Conservation (phyloP, 441 rosid species). For the Raphanus hybrid region DNA sequence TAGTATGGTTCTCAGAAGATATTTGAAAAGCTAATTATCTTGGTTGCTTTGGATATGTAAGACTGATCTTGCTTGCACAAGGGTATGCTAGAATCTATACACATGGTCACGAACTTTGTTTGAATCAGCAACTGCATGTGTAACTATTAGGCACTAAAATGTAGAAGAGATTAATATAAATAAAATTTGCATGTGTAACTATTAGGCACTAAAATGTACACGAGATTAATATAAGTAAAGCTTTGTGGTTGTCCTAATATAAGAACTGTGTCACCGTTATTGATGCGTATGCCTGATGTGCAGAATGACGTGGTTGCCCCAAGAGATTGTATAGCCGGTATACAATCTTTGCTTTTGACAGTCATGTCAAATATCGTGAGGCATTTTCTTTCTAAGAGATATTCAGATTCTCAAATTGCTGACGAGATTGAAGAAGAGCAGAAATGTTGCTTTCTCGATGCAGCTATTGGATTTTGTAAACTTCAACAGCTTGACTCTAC, state of each 20-base stretch:
- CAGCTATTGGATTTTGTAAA: constrained; percentile 93
- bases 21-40: constrained; percentile 11
- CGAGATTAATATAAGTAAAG: constrained; percentile 12
- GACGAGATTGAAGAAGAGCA: constrained; percentile 75
- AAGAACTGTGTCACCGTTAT: constrained; percentile 10
- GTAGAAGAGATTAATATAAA: constrained; percentile 9
- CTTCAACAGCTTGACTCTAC: constrained; percentile 85
- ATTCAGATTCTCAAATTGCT: constrained; percentile 49
- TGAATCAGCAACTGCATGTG: constrained; percentile 21
- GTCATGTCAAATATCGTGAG: constrained; percentile 82
- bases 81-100: constrained; percentile 3
- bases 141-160: constrained; percentile 12
- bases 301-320: constrained; percentile 60
- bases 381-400: constrained; percentile 64
- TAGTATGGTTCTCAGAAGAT: constrained; percentile 28
- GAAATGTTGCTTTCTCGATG: constrained; percentile 74
- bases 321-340: constrained; percentile 54
- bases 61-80: constrained; percentile 22
- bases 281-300: constrained; percentile 36
- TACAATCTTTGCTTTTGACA: constrained; percentile 82
- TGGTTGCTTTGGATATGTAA: constrained; percentile 26
- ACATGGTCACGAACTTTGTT: constrained; percentile 18
- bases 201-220: constrained; percentile 10
- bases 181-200: not conserved
- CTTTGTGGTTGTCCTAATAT: constrained; percentile 15